Conservation (phyloP, 257 asterid genomes). For the Pogostemon cablin region DNA sequence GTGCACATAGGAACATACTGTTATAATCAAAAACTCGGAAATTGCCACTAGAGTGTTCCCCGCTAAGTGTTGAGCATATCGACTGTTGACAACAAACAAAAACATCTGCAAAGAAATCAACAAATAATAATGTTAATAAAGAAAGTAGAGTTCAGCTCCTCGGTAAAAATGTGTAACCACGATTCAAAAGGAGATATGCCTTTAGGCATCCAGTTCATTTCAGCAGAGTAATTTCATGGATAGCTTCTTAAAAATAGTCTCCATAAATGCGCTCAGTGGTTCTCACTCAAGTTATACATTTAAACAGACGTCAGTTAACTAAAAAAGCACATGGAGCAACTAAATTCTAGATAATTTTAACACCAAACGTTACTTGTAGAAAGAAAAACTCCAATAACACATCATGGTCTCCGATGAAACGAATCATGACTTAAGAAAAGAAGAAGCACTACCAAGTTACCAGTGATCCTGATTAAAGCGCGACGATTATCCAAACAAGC, state of each 20-base stretch:
- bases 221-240: neutral
- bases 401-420: neutral
- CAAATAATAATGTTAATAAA: constrained; percentile 15
- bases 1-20: constrained; percentile 47
- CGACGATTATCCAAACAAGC: constrained; percentile 40
- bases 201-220: neutral
- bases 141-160: neutral
- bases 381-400: neutral
- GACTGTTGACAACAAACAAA: constrained; percentile 58
- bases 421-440: constrained; percentile 20
- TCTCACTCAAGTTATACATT: neutral
- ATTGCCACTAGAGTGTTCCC: constrained; percentile 69
- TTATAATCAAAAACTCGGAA: constrained; percentile 57
- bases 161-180: constrained; percentile 6
- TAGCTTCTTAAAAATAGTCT: neutral
- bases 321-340: neutral
- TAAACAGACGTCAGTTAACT: neutral
- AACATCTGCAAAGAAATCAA: constrained; percentile 55
- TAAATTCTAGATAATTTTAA: neutral
- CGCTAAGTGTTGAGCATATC: constrained; percentile 56
- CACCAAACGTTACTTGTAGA: neutral
- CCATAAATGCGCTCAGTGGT: neutral
- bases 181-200: neutral
- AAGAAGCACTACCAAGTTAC: constrained; percentile 53
- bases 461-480: constrained; percentile 53